Base-by-base conservation (phyloP, 768 basidiomycete species). In the Cantharellus cinnabarinus region DNA sequence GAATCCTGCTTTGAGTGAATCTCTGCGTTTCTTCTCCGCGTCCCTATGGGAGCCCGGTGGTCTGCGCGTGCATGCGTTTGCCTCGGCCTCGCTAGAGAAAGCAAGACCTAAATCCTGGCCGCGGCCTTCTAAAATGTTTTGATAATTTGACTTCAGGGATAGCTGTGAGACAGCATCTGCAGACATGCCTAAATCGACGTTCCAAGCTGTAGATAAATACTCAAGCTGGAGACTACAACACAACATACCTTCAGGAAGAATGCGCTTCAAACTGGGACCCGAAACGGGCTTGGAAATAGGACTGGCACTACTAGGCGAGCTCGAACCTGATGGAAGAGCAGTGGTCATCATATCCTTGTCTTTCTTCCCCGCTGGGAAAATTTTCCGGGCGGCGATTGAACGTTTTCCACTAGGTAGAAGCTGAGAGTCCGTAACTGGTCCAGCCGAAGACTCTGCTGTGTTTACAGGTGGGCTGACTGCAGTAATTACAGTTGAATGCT, bases 11-110 rank as follows among this genome's bases (percentile, higher is more conserved):
- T 98, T 99, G 61, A 98, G 79, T 50, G 89, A 91, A 70, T 99
- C 94, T 4, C 95, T 82, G 51, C 95, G 84, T 68, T 93, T 91
- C 69, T 99, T 95, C 70, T 99, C 95, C 3, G 95, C 95, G 7
- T 83, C 87, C 71, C 97, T 98, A 71, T 99, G 88, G 4, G 87
- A 87, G 38, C 82, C 83, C n/a, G n/a, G n/a, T n/a, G n/a, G n/a
- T 69, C 88, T 89, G 61, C 80, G 77, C 53, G 42, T 51, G 52
- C 34, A 50, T 10, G 61, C 14, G 14, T 37, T 5, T 5, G 39
- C 15, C 34, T 59, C 10, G 50, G 38, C 41, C 15, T 40, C 35
- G 42, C 39, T 53, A 14, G 44, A 29, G 60, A 61, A 39, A 53
- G 54, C 34, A 58, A 50, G 41, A 4, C 62, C 61, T n/a, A 60